Evolutionary conservation across 345 rosid species (phyloP).

Genomic region (Ceriops decandra): DNA sequence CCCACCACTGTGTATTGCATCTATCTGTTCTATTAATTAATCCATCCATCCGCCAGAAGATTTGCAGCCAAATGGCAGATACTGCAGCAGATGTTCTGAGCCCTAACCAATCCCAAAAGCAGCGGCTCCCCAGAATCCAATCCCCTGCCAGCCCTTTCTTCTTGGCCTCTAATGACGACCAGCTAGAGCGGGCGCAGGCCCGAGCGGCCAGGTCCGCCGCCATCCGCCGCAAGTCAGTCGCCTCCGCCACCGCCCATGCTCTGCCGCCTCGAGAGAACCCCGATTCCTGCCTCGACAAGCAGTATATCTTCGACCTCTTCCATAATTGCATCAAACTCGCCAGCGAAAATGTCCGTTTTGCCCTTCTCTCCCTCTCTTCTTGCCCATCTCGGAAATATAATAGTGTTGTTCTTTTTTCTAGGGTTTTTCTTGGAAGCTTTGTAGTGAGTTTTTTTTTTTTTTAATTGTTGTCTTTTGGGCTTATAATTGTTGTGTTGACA

Average conservation of each 20-base stretch:
- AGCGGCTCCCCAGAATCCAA: constrained; percentile 53
- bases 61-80: constrained; percentile 46
- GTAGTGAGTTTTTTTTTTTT: background rate
- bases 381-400: background rate
- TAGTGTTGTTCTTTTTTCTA: background rate
- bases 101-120: constrained; percentile 54
- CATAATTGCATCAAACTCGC: constrained; percentile 93
- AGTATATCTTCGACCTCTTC: constrained; percentile 79
- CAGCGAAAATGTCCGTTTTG: constrained; percentile 68
- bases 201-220: constrained; percentile 88
- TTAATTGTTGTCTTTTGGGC: background rate
- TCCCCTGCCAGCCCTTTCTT: constrained; percentile 79
- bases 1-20: background rate
- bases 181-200: constrained; percentile 79
- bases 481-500: background rate
- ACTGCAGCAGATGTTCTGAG: constrained; percentile 42
- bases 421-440: background rate
- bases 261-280: constrained; percentile 49
- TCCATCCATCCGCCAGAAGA: background rate
- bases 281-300: constrained; percentile 63
- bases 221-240: background rate
- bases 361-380: background rate
- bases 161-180: constrained; percentile 76
- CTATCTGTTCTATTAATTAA: background rate
- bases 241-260: constrained; percentile 32